Conservation (phyloP, 1,284 basidiomycete species). For the Blastosporella zonata region DNA sequence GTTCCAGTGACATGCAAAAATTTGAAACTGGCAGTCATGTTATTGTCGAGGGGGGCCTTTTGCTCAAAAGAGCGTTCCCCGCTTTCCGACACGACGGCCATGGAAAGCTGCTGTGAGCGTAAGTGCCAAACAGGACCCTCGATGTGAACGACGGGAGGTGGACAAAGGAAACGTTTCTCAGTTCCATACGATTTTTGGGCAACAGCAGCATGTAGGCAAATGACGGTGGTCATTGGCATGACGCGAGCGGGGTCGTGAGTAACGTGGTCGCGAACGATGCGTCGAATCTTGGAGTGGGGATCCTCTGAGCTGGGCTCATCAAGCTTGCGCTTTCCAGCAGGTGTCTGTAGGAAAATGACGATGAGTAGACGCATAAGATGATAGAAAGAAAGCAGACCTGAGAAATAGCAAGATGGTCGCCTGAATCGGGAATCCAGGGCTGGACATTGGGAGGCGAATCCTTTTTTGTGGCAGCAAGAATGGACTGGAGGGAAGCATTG, state of each 20-base stretch:
- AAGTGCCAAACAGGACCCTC: conserved; percentile 81
- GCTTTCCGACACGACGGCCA: conserved; percentile 82
- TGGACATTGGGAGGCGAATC: conserved; percentile 38
- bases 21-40: conserved; percentile 85
- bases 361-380: conserved; percentile 7
- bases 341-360: conserved; percentile 25
- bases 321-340: conserved; percentile 66
- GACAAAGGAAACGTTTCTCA: conserved; percentile 89
- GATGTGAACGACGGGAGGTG: conserved; percentile 85
- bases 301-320: conserved; percentile 67
- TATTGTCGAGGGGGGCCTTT: conserved; percentile 75
- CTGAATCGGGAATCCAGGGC: conserved; percentile 36
- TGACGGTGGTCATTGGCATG: conserved; percentile 84
- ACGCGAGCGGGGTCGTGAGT: conserved; percentile 68
- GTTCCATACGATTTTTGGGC: conserved; percentile 92
- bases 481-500: conserved; percentile 62
- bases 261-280: conserved; percentile 76
- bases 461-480: conserved; percentile 50
- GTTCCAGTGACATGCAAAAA: conserved; percentile 87
- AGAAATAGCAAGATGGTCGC: conserved; percentile 20
- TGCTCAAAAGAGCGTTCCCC: conserved; percentile 82
- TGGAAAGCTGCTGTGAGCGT: conserved; percentile 75
- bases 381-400: conserved; percentile 28
- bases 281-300: conserved; percentile 73
- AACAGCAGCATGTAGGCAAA: conserved; percentile 84